Conservation (phyloP, 768 basidiomycete species). For the Clavulina sp. region DNA sequence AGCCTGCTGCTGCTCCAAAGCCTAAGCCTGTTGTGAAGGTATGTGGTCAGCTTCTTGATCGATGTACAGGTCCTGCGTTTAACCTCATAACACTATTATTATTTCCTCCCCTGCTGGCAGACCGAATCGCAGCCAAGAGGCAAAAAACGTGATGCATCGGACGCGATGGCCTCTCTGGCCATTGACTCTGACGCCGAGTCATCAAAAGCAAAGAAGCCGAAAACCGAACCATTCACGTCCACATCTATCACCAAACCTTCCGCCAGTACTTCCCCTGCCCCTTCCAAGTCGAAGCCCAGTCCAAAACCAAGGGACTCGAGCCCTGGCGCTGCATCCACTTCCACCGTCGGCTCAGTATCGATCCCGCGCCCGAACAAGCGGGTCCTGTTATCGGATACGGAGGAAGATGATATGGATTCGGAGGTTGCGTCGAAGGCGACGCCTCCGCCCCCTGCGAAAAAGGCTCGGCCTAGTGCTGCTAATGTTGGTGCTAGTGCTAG, state of each 20-base stretch:
- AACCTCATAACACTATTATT: neutral
- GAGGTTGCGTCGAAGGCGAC: neutral
- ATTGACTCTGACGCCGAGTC: neutral
- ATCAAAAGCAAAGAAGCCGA: neutral
- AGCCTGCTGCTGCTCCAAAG: slow-evolving; percentile 7
- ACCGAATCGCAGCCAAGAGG: neutral
- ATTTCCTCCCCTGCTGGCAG: no score
- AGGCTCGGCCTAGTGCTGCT: neutral
- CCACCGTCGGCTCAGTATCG: slow-evolving; percentile 8
- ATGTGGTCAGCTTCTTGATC: neutral
- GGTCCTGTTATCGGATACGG: slow-evolving; percentile 18
- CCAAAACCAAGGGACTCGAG: neutral
- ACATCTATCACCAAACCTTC: neutral
- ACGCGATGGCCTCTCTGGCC: neutral
- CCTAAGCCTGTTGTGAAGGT: no score
- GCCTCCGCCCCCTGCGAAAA: neutral
- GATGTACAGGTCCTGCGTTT: neutral
- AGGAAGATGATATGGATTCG: slow-evolving; percentile 15
- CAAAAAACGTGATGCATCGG: neutral
- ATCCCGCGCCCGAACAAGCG: slow-evolving; percentile 20
- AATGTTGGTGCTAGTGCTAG: neutral
- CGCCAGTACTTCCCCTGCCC: neutral
- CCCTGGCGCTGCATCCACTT: neutral
- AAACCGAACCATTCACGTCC: neutral
- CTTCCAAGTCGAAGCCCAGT: neutral